A percentile compares a stretch with the other conserved stretches of the same genome.
These are phyloP conservation scores for Ceratobasidium sp. DNA, from an alignment of 1,284 basidiomycete species.

Conservation along the genomic window DNA sequence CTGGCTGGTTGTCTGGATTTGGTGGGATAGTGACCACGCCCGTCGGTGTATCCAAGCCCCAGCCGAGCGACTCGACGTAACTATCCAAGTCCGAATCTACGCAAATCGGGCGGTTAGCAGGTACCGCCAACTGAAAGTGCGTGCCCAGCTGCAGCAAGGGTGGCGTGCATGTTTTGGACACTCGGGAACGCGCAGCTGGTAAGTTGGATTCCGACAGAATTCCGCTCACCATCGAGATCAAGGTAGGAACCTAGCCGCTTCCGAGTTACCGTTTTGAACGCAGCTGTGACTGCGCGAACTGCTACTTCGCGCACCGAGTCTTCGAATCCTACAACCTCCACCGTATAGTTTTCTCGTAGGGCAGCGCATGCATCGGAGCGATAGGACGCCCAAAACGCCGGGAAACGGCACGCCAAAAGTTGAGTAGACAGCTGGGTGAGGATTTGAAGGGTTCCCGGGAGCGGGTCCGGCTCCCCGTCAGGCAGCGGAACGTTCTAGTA, in stretches of 20 bases:
- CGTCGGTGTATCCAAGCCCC: conserved; percentile 71
- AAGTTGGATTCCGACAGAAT: conserved; percentile 53
- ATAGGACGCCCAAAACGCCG: conserved; percentile 86
- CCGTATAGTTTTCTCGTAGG: conserved; percentile 85
- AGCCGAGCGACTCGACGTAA: conserved; percentile 78
- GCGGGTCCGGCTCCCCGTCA: conserved; percentile 83
- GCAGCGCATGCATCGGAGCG: conserved; percentile 71
- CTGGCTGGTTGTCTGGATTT: conserved; percentile 95
- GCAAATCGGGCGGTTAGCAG: conserved; percentile 53
- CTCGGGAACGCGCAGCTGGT: neutral
- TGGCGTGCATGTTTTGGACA: neutral
- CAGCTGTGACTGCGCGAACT: conserved; percentile 78
- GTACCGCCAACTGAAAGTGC: conserved; percentile 47
- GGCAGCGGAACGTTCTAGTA: conserved; percentile 58
- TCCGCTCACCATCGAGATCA: conserved; percentile 68
- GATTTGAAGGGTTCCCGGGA: conserved; percentile 77
- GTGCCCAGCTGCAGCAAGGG: neutral
- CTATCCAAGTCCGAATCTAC: conserved; percentile 70
- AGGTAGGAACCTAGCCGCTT: conserved; percentile 78
- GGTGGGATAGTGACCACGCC: conserved; percentile 78
- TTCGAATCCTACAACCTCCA: conserved; percentile 84
- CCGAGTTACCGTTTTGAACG: conserved; percentile 79
- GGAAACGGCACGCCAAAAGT: conserved; percentile 89
- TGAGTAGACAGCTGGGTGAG: conserved; percentile 80
- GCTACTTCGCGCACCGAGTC: conserved; percentile 80